Base-by-base conservation (phyloP, 257 asterid species). In the Petunia axillaris region DNA sequence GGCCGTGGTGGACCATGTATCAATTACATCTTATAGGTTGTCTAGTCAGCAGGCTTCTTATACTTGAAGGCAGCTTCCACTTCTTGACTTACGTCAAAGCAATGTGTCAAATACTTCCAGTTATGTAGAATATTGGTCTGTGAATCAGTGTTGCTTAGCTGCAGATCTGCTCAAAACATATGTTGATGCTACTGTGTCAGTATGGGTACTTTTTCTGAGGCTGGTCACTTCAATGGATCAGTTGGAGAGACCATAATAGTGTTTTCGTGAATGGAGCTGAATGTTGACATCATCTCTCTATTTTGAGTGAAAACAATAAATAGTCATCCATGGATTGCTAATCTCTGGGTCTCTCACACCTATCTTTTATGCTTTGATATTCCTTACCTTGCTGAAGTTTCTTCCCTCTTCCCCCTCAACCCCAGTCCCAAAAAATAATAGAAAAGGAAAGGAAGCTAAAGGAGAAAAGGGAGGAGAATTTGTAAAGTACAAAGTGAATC, bases 301-400 rank as follows among this genome's bases (percentile, higher is more conserved):
- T 70, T 15, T 48, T 46, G 0, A 25, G 35, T 50, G 77, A n/a
- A 71, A 71, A 44, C 50, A 35, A 71, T 10, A 46, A 48, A 11
- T 71, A 35, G 5, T 71, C 77, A 71, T 71, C 25, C 25, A 11
- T 71, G 35, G 77, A 71, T 71, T 50, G 35, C 50, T 35, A 71
- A 50, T 71, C 43, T 35, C 5, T 50, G 55, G 35, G 25, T 71
- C 62, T 71, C 35, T 48, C 35, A 71, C 40, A 50, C 44, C 62
- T 50, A 44, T 71, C 11, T 35, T 71, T 48, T 71, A 25, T 36
- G 77, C 77, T 71, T 13, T 71, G 62, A 48, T 71, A 71, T 48
- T 48, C 50, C 13, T 50, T 71, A 48, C 77, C 1, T 71, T 50
- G 36, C 35, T 48, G 35, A 71, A 50, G 35, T 71, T 50, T 13